Percentiles rank a stretch among this genome's conserved stretches.
phyloP scores from a whole-genome alignment of 495 filamentous ascomycete species.

The Penicillium samsonianum region DNA sequence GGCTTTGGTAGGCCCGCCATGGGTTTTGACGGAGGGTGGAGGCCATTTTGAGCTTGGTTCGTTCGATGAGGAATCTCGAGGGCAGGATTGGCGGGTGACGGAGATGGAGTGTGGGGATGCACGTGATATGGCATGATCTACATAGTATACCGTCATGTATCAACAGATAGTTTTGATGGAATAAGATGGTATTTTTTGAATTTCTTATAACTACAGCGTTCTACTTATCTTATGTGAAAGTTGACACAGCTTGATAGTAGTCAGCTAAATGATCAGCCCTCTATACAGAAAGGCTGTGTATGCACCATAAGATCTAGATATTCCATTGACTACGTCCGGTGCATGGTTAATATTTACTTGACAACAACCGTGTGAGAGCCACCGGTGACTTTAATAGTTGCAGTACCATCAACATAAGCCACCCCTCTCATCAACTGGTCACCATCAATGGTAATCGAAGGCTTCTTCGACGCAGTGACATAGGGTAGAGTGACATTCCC shows the following conservation, averaged over 20 bases:
- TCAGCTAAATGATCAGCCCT: too few relatives aligned
- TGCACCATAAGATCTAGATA: too few relatives aligned
- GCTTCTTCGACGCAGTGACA: constrained; percentile 24
- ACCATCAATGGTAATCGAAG: constrained; percentile 34
- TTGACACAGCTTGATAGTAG: too few relatives aligned
- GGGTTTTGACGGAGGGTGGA: constrained; percentile 29
- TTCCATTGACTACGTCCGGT: background rate
- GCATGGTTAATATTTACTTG: background rate
- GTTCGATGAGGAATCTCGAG: constrained; percentile 6
- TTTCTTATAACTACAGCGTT: too few relatives aligned
- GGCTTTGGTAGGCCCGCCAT: constrained; percentile 39
- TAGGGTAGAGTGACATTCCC: constrained; percentile 45
- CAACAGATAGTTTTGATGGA: background rate
- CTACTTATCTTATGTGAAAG: too few relatives aligned
- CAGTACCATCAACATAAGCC: constrained; percentile 24
- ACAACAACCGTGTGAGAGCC: constrained; percentile 36
- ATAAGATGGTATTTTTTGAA: background rate
- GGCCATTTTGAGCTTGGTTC: constrained; percentile 27
- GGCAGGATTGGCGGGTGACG: constrained; percentile 15
- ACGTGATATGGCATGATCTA: constrained; percentile 30
- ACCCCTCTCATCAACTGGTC: constrained; percentile 24
- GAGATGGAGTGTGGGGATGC: constrained; percentile 27
- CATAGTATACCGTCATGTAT: background rate
- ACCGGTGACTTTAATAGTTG: constrained; percentile 26
- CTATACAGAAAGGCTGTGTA: too few relatives aligned